Conservation (phyloP, 148 eudicot species). For the Dianthus caryophyllus region DNA sequence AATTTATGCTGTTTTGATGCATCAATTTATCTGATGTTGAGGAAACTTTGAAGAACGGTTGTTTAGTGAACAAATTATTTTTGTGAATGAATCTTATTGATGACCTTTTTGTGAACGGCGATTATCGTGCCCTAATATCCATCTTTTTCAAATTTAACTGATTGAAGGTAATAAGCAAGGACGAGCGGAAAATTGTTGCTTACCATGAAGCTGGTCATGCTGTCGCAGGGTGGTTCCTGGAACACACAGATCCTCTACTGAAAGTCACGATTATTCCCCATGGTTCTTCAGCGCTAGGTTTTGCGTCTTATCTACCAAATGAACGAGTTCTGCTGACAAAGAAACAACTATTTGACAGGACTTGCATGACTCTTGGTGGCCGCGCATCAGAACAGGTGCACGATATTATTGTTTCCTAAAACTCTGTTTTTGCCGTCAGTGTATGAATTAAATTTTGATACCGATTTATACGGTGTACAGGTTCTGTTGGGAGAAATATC, state of each 20-base stretch:
- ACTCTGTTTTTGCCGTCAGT: neutral
- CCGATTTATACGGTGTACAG: constrained; percentile 25
- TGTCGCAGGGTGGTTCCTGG: constrained; percentile 80
- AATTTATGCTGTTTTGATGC: neutral
- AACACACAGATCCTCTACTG: constrained; percentile 74
- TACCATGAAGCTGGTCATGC: constrained; percentile 95
- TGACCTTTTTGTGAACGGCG: neutral
- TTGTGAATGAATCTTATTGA: neutral
- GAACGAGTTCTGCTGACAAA: constrained; percentile 87
- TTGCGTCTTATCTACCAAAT: constrained; percentile 78
- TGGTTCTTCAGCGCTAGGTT: constrained; percentile 81
- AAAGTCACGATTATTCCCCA: constrained; percentile 93
- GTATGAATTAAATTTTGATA: neutral
- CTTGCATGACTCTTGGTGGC: constrained; percentile 95
- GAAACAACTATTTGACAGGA: constrained; percentile 87
- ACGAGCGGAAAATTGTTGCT: constrained; percentile 73
- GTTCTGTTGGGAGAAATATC: constrained; percentile 75
- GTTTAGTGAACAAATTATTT: neutral
- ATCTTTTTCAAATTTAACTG: neutral
- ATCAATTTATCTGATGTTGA: neutral
- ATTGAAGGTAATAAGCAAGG: constrained; percentile 66
- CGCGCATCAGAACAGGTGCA: constrained; percentile 73
- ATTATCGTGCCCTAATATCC: neutral
- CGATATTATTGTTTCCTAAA: neutral
- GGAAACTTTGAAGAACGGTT: neutral